Base-by-base conservation (phyloP, 176 grass and related monocot species). In the Eleusine coracana region DNA sequence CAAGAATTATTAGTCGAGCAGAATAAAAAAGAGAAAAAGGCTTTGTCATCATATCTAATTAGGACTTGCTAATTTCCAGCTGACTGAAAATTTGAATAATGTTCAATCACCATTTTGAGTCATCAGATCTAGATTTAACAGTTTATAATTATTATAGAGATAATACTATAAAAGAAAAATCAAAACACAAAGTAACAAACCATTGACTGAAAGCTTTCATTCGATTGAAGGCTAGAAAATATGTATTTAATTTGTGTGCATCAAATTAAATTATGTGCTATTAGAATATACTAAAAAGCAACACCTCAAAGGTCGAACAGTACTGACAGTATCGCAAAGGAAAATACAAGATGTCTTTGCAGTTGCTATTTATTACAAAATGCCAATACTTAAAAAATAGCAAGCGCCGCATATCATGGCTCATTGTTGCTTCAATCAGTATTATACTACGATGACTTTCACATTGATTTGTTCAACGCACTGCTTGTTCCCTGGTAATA, bases 391-490 rank as follows among this genome's bases (percentile, higher is more conserved):
- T 18, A n/a, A 76, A 44, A 62, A 70, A 58, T 27, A 18, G 20
- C 61, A 28, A 16, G 7, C 27, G 78, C 46, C 83, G 56, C 77
- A 39, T 73, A 78, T 67, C 83, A 60, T 29, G 66, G 73, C 65
- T 56, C 44, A 65, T 29, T 39, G 49, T 50, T 68, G 50, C 65
- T 77, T 7, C 34, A 20, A 40, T 75, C 77, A 76, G 14, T 62
- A 51, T 61, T 73, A 72, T 21, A 71, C 7, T 70, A 39, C 15
- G 40, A 84, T 74, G 81, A 49, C 61, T 69, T 75, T 40, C 23
- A n/a, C 68, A 6, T 62, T 10, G 31, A 29, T 48, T 16, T 54
- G 5, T 20, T 63, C 51, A 25, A 17, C 48, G 0, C 0, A 17
- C 37, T 86, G 20, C 42, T 64, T 31, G 55, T 41, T 70, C 36